Conservation (phyloP, 495 filamentous ascomycete species). For the Aspergillus baeticus region DNA sequence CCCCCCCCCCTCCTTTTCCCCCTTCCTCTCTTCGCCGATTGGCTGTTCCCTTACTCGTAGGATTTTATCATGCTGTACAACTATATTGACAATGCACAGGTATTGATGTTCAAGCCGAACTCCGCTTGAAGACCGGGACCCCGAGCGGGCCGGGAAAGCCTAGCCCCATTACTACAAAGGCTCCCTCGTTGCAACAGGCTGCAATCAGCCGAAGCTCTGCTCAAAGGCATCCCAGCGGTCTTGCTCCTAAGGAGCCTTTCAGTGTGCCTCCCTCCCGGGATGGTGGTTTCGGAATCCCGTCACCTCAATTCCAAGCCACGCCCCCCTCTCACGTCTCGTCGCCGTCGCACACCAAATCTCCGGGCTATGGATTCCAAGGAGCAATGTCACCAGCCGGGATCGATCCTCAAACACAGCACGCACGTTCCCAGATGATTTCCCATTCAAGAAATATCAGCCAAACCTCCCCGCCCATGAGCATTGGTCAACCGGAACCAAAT, state of each 20-base stretch:
- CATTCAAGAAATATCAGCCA: constrained; percentile 43
- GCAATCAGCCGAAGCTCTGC: constrained; percentile 69
- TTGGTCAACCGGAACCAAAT: constrained; percentile 38
- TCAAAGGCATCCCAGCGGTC: constrained; percentile 65
- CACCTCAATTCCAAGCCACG: constrained; percentile 69
- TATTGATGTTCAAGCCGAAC: constrained; percentile 95
- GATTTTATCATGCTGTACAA: neutral
- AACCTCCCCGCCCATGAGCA: constrained; percentile 41
- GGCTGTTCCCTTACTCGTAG: neutral
- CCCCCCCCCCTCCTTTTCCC: too few relatives aligned
- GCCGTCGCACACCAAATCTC: constrained; percentile 68
- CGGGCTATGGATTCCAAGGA: constrained; percentile 67
- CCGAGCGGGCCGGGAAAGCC: constrained; percentile 61
- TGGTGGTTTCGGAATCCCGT: constrained; percentile 46
- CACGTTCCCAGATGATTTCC: constrained; percentile 50
- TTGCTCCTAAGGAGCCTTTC: constrained; percentile 70
- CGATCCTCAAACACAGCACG: constrained; percentile 51
- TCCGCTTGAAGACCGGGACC: constrained; percentile 79
- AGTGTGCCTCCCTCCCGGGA: constrained; percentile 54
- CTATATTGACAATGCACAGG: constrained; percentile 47
- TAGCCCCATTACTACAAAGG: constrained; percentile 45
- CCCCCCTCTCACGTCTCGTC: constrained; percentile 82
- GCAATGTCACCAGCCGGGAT: constrained; percentile 67
- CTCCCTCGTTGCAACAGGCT: constrained; percentile 69
- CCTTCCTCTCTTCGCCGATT: neutral